These are phyloP conservation scores for Annulohypoxylon bovei DNA, from an alignment of 495 filamentous ascomycete species.

Conservation along the genomic window DNA sequence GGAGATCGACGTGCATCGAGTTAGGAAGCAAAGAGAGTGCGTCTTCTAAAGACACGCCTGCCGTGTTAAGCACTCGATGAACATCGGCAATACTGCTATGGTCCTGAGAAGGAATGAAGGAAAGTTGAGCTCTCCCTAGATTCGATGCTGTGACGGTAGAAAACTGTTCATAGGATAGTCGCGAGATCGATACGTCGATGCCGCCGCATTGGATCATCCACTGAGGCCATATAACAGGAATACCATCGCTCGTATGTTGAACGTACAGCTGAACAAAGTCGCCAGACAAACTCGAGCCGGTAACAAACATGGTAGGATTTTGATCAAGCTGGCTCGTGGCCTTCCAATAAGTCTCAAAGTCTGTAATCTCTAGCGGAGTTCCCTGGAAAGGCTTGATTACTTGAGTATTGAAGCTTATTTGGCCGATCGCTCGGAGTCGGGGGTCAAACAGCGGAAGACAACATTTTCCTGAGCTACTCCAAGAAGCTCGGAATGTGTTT, in stretches of 20 bases:
- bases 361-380: conserved; percentile 92
- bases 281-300: conserved; percentile 92
- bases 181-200: conserved; percentile 81
- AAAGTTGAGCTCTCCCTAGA: conserved; percentile 56
- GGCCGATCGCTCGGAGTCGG: conserved; percentile 90
- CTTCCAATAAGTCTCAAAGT: conserved; percentile 99
- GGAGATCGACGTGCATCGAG: conserved; percentile 84
- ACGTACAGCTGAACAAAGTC: conserved; percentile 92
- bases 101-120: conserved; percentile 54
- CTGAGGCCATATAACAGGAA: conserved; percentile 85
- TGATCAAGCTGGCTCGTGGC: conserved; percentile 90
- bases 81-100: conserved; percentile 69
- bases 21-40: conserved; percentile 77
- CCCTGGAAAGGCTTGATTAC: conserved; percentile 97
- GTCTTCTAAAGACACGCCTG: conserved; percentile 78
- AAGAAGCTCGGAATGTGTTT: conserved; percentile 77
- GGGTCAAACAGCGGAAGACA: conserved; percentile 92
- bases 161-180: conserved; percentile 79
- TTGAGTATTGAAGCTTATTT: conserved; percentile 91
- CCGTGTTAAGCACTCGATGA: conserved; percentile 74
- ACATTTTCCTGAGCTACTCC: conserved; percentile 80
- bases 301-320: conserved; percentile 85
- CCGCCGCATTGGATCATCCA: conserved; percentile 83
- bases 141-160: conserved; percentile 67
- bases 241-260: conserved; percentile 85